A percentile compares a stretch with the other conserved stretches of the same genome.
phyloP scores from a whole-genome alignment of 345 rosid genomes.

The Rhodamnia rubescens region DNA sequence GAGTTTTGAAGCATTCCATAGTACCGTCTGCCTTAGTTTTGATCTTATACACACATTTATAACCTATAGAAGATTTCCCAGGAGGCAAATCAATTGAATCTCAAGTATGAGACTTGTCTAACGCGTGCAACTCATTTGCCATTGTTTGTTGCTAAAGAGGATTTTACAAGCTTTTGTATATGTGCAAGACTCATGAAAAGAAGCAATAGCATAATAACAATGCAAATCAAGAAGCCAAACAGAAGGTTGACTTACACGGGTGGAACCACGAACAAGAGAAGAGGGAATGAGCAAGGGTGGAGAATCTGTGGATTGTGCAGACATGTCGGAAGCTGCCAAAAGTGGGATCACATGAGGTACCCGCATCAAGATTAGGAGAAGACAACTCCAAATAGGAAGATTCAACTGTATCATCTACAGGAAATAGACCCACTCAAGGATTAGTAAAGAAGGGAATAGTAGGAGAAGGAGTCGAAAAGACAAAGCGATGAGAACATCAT shows the following conservation, averaged over 20 bases:
- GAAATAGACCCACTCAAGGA: neutral
- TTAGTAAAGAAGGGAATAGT: neutral
- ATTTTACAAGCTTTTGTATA: neutral
- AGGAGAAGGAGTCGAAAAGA: neutral
- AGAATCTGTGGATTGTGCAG: no score
- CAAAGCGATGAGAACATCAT: neutral
- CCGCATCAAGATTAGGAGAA: no score
- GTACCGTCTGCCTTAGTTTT: neutral
- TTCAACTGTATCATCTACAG: no score
- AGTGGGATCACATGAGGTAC: no score
- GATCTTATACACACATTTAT: neutral
- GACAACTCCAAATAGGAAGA: no score
- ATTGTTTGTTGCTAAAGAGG: neutral
- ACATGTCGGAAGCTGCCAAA: no score
- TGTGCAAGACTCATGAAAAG: neutral
- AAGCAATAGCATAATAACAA: no score
- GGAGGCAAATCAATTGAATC: neutral
- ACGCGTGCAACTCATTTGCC: neutral
- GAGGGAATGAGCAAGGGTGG: no score
- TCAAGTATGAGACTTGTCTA: neutral
- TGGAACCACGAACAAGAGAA: no score
- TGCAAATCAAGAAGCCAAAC: no score
- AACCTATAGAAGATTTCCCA: neutral
- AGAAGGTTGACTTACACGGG: no score
- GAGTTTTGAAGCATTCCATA: neutral